Evolutionary conservation across 306 rosid genomes (phyloP).

Genomic region (Cajanus cajan): DNA sequence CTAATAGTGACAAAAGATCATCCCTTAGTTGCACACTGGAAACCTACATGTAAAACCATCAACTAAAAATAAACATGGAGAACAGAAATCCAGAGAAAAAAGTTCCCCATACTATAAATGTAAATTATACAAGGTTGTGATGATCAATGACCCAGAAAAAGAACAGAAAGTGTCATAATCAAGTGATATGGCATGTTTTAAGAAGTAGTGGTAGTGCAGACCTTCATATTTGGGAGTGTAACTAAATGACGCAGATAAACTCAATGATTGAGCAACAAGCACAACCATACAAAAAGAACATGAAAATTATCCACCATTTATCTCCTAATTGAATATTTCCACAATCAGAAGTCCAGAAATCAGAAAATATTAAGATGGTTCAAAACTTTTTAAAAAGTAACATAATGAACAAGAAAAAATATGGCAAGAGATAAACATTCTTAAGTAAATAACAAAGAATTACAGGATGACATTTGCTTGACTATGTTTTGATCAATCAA

Average conservation of each 20-base stretch:
- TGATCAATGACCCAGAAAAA: neutral
- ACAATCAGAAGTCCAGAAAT: neutral
- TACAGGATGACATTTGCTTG: neutral
- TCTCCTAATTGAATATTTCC: neutral
- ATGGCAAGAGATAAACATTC: neutral
- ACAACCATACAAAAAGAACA: neutral
- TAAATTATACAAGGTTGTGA: neutral
- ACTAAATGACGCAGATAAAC: constrained; percentile 18
- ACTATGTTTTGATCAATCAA: neutral
- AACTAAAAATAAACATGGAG: constrained; percentile 23
- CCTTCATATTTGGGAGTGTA: neutral
- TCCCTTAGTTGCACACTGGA: constrained; percentile 87
- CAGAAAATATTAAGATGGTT: constrained; percentile 7
- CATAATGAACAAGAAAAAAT: neutral
- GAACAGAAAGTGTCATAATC: neutral
- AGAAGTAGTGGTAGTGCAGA: neutral
- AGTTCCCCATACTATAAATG: neutral
- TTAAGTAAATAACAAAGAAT: neutral
- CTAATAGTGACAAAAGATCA: constrained; percentile 89
- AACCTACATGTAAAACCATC: constrained; percentile 46
- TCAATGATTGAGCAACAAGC: neutral
- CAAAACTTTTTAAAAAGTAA: neutral
- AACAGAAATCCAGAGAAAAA: neutral
- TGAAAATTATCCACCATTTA: neutral
- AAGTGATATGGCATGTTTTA: neutral